Evolutionary conservation across 2,329 filamentous ascomycete genomes (phyloP).

Genomic region (Cercospora beticola): DNA sequence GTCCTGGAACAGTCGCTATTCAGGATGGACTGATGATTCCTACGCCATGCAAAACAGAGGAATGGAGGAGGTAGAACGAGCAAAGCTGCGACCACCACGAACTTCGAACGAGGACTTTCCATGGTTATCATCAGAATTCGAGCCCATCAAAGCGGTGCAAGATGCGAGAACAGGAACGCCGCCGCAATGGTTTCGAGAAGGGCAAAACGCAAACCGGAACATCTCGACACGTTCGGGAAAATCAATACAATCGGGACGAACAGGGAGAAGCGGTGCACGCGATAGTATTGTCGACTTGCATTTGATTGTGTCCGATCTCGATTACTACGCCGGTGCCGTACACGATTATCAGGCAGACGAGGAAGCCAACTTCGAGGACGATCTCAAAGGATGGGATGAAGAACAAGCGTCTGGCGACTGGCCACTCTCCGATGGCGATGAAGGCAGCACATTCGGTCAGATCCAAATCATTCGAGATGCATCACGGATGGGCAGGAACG

Average conservation of each 20-base stretch:
- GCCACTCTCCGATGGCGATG: constrained; percentile 26
- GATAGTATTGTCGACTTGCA: constrained; percentile 39
- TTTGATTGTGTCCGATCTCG: constrained; percentile 38
- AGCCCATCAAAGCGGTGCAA: constrained; percentile 32
- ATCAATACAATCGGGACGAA: constrained; percentile 29
- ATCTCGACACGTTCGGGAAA: constrained; percentile 17
- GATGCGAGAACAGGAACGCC: constrained; percentile 27
- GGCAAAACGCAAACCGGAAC: constrained; percentile 30
- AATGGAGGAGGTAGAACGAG: constrained; percentile 35
- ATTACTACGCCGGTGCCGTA: constrained; percentile 40
- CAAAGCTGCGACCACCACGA: constrained; percentile 28
- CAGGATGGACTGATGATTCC: constrained; percentile 32
- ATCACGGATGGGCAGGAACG: constrained; percentile 29
- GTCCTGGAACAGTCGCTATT: constrained; percentile 36
- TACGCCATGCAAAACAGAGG: constrained; percentile 26
- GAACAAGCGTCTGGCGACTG: constrained; percentile 28
- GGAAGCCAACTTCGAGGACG: constrained; percentile 32
- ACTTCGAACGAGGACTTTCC: constrained; percentile 35
- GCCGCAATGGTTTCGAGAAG: constrained; percentile 37
- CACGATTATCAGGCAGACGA: constrained; percentile 39
- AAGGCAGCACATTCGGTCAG: constrained; percentile 34
- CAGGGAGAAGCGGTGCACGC: constrained; percentile 30
- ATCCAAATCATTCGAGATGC: constrained; percentile 35
- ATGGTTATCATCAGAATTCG: constrained; percentile 36
- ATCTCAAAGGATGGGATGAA: constrained; percentile 33